Evolutionary conservation across 805 yeast species (phyloP), one percentile per base, ranked within the genome.

Genomic region (Cyberlindnera amylophila): DNA sequence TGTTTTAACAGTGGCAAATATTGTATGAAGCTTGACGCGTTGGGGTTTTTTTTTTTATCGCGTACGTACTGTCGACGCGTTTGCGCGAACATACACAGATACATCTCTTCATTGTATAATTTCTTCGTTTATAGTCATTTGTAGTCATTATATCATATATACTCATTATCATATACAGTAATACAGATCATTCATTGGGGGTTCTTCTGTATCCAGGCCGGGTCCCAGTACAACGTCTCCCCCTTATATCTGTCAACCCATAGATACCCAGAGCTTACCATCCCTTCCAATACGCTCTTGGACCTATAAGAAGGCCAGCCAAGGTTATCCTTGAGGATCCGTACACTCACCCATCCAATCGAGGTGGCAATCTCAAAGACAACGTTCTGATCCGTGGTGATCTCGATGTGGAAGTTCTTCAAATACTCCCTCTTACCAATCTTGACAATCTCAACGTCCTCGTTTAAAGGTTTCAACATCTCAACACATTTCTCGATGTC

Each of bases 231-330:
- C 42, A 67, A 67, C 12, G 52, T 55, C 50, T 75, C 82, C 1
- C 58, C 64, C n/a, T 41, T 41, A 26, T 42, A 27, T 39, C 74
- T 64, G 58, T 90, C 98, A 1, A 89, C 66, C 99, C 99, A 91
- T 12, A 91, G 65, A 41, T 88, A 70, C 4, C 98, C 97, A 38
- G 73, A 73, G 49, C 83, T 71, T 1, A 90, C 83, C 87, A 91
- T 80, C 35, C 85, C 91, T 30, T 85, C 82, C 5, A 91, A 57
- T 4, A 81, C 82, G 0, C 79, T 65, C 48, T 72, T 72, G 40
- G 86, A 72, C 42, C 96, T 67, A 3, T 75, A 66, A 2, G 58
- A 57, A 38, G 74, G 78, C 99, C 99, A 91, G 1, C 71, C 71
- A 45, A 82, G 75, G 56, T 91, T 93, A 52, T 83, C 96, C 12